These are phyloP conservation scores for Aurinia saxatilis DNA, from an alignment of 345 rosid species.

Conservation along the genomic window DNA sequence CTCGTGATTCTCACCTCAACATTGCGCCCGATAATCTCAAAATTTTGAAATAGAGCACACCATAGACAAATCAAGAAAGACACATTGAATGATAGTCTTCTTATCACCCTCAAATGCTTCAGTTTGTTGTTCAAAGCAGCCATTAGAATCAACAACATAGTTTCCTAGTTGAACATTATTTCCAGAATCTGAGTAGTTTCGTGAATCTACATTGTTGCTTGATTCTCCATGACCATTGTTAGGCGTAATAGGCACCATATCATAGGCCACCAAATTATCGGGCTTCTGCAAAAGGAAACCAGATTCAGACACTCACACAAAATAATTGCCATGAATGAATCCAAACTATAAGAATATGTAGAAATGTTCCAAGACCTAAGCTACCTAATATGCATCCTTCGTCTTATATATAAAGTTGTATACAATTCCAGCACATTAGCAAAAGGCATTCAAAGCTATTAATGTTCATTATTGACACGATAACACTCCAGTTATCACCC, in stretches of 20 bases:
- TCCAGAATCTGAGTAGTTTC: conserved; percentile 22
- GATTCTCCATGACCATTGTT: conserved; percentile 53
- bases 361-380: not conserved
- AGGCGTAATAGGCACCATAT: conserved; percentile 29
- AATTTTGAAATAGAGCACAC: too few species aligned
- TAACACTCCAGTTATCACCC: not conserved
- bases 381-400: not conserved
- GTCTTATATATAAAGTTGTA: not conserved
- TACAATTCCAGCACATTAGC: not conserved
- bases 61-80: conserved; percentile 28
- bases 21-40: too few species aligned
- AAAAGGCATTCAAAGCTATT: not conserved
- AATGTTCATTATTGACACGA: not conserved
- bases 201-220: conserved; percentile 42
- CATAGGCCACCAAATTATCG: conserved; percentile 34
- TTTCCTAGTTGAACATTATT: conserved; percentile 15
- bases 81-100: conserved; percentile 42
- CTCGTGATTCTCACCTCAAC: too few species aligned
- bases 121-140: conserved; percentile 24
- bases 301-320: not conserved
- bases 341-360: not conserved
- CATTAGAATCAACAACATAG: conserved; percentile 32
- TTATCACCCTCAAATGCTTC: conserved; percentile 41
- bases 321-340: not conserved
- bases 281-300: conserved; percentile 38